Evolutionary conservation across 768 basidiomycete genomes (phyloP).

Genomic region (Fistulinella prunicolor): DNA sequence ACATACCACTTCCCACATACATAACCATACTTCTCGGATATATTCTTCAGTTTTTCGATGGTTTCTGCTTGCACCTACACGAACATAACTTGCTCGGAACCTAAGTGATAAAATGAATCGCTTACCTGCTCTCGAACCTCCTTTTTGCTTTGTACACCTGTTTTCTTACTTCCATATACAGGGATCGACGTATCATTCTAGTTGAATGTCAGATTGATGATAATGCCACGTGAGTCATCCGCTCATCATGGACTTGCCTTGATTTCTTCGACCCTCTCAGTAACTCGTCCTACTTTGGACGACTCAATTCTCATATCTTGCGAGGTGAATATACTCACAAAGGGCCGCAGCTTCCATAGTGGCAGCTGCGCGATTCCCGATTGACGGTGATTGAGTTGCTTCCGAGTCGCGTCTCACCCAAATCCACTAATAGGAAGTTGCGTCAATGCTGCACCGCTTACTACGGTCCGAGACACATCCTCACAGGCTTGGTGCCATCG

Average conservation of each 20-base stretch:
- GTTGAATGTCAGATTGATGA: conserved; percentile 2
- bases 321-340: conserved; percentile 33
- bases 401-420: conserved; percentile 47
- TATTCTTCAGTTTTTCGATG: conserved; percentile 53
- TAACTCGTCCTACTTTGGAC: conserved; percentile 52
- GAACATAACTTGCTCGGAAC: not conserved
- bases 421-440: conserved; percentile 51
- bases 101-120: not conserved
- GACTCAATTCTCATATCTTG: not conserved
- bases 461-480: conserved; percentile 18
- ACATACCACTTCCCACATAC: conserved; percentile 67
- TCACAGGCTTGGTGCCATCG: conserved; percentile 71
- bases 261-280: conserved; percentile 56
- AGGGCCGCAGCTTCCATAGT: conserved; percentile 43
- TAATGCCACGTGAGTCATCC: not conserved
- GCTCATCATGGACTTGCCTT: conserved; percentile 54
- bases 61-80: conserved; percentile 59
- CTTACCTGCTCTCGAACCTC: conserved; percentile 65
- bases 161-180: conserved; percentile 65
- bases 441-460: not conserved
- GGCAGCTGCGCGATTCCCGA: conserved; percentile 30
- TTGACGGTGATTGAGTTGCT: conserved; percentile 1
- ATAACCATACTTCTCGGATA: conserved; percentile 52
- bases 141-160: conserved; percentile 70
- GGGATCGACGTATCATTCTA: conserved; percentile 69